phyloP scores from a whole-genome alignment of 768 basidiomycete genomes.

The Trametes coccinea region DNA sequence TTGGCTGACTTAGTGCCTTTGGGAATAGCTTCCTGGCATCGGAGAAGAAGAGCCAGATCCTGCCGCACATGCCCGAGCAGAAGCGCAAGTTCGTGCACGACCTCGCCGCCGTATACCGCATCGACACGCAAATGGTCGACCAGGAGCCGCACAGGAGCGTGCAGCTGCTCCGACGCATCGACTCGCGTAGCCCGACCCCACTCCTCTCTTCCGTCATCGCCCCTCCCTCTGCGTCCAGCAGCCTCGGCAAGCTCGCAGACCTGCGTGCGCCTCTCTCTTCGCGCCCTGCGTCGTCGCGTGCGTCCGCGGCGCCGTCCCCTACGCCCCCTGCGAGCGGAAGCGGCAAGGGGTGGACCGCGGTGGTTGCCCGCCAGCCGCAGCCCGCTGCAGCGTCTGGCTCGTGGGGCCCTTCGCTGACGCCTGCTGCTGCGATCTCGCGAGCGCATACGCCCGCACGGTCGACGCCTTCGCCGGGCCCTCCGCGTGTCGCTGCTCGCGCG shows the following conservation, averaged over 20 bases:
- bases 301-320: slow-evolving; percentile 12
- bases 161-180: slow-evolving; percentile 77
- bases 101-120: slow-evolving; percentile 75
- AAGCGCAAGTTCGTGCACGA: slow-evolving; percentile 83
- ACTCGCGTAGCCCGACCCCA: slow-evolving; percentile 76
- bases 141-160: slow-evolving; percentile 89
- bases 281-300: slow-evolving; percentile 16
- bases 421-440: slow-evolving; percentile 21
- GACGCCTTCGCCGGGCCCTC: slow-evolving; percentile 17
- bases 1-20: not conserved
- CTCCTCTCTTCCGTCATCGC: slow-evolving; percentile 54
- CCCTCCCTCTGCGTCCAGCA: slow-evolving; percentile 32
- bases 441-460: slow-evolving; percentile 13
- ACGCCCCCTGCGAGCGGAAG: slow-evolving; percentile 5
- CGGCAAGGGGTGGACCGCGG: slow-evolving; percentile 36
- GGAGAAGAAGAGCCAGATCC: slow-evolving; percentile 65
- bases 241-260: slow-evolving; percentile 63
- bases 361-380: slow-evolving; percentile 29
- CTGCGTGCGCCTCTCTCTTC: slow-evolving; percentile 37
- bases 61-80: slow-evolving; percentile 80
- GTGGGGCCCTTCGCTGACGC: not conserved
- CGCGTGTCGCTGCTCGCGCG: not conserved
- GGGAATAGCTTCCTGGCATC: slow-evolving; percentile 60
- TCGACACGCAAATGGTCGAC: slow-evolving; percentile 87
- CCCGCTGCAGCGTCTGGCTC: not conserved